phyloP scores from a whole-genome alignment of 345 rosid genomes.

The Brassica napus region DNA sequence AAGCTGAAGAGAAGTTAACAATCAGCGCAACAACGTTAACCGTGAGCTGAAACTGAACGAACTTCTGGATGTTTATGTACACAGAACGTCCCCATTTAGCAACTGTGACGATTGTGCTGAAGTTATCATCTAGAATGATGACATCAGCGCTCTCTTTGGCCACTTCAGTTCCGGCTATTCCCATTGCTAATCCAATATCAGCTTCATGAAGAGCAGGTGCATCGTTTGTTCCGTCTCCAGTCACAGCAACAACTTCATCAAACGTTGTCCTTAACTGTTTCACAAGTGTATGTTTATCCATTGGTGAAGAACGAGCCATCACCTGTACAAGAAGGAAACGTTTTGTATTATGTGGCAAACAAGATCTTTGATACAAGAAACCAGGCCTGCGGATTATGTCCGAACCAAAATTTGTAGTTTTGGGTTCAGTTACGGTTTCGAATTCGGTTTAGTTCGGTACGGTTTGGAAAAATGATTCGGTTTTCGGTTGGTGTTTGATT shows the following conservation, averaged over 20 bases:
- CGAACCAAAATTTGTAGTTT: too few species aligned
- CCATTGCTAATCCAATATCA: constrained; percentile 97
- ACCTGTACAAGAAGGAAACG: constrained; percentile 47
- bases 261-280: constrained; percentile 79
- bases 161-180: constrained; percentile 98
- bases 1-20: constrained; percentile 92
- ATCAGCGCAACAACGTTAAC: constrained; percentile 83
- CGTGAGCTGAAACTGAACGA: constrained; percentile 93
- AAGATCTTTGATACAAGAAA: neutral
- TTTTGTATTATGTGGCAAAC: neutral
- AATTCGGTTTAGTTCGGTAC: too few species aligned
- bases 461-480: too few species aligned
- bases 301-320: constrained; percentile 96
- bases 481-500: too few species aligned
- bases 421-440: too few species aligned
- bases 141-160: constrained; percentile 99
- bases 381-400: neutral
- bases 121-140: constrained; percentile 86
- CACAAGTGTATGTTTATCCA: constrained; percentile 89
- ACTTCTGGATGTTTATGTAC: constrained; percentile 87
- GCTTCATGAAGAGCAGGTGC: constrained; percentile 98
- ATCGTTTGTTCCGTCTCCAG: constrained; percentile 97
- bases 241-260: constrained; percentile 86
- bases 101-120: constrained; percentile 91
- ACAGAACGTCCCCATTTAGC: constrained; percentile 98